A percentile compares a stretch with the other conserved stretches of the same genome.
phyloP scores from a whole-genome alignment of 177 flowering plant genomes.

The Vitis hybrid region DNA sequence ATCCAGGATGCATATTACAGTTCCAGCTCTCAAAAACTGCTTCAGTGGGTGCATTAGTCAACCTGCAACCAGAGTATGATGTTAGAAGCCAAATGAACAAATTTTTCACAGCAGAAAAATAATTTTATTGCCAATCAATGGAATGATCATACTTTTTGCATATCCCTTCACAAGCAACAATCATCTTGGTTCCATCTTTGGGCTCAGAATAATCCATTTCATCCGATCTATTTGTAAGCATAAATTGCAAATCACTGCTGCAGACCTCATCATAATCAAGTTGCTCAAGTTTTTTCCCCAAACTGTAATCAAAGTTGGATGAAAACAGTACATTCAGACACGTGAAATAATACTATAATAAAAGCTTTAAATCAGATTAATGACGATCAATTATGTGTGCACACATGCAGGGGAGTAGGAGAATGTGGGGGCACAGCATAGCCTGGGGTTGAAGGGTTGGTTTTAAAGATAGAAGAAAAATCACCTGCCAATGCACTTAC shows the following conservation, averaged over 20 bases:
- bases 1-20: slow-evolving; percentile 9
- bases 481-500: slow-evolving; percentile 27
- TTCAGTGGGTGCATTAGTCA: slow-evolving; percentile 16
- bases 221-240: not conserved
- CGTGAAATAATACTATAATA: not conserved
- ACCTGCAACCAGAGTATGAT: slow-evolving; percentile 26
- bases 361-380: not conserved
- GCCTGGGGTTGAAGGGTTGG: too few species aligned
- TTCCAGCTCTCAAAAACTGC: slow-evolving; percentile 22
- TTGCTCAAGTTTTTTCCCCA: not conserved
- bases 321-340: not conserved
- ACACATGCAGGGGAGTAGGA: not conserved
- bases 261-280: not conserved
- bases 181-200: not conserved
- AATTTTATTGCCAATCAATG: too few species aligned
- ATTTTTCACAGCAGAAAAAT: not conserved
- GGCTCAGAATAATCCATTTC: not conserved
- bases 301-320: not conserved
- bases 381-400: not conserved
- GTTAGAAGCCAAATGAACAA: not conserved
- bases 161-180: not conserved
- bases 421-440: not conserved
- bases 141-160: not conserved
- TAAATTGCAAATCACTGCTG: slow-evolving; percentile 1
- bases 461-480: not conserved